These are phyloP conservation scores for Acacia confusa DNA, from an alignment of 306 rosid genomes.

Conservation along the genomic window DNA sequence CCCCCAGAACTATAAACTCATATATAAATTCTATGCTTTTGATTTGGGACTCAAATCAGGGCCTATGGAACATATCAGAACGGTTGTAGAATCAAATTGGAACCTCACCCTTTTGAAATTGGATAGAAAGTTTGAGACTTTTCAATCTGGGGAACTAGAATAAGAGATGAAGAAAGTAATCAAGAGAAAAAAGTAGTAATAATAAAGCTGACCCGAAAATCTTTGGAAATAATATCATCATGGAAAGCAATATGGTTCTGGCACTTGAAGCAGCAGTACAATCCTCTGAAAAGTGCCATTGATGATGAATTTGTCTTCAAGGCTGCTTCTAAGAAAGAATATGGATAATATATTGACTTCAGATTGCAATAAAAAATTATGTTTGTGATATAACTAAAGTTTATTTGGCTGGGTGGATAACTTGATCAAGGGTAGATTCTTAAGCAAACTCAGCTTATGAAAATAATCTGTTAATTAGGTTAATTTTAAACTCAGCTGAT, in stretches of 20 bases:
- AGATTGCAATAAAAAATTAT: not conserved
- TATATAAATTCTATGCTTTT: not conserved
- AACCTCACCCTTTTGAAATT: not conserved
- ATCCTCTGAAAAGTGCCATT: constrained; percentile 49
- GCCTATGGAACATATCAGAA: not conserved
- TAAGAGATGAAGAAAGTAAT: constrained; percentile 27
- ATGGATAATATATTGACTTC: not conserved
- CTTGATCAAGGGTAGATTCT: not conserved
- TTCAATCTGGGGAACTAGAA: constrained; percentile 6
- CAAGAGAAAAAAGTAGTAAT: not conserved
- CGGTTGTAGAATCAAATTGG: not conserved
- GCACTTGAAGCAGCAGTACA: constrained; percentile 76
- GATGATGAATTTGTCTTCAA: constrained; percentile 36
- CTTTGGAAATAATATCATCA: constrained; percentile 69
- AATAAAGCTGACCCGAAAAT: constrained; percentile 55
- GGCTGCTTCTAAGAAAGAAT: constrained; percentile 10
- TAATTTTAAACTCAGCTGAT: not conserved
- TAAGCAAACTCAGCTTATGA: not conserved
- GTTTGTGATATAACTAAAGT: not conserved
- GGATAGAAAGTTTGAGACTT: constrained; percentile 16
- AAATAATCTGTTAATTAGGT: not conserved
- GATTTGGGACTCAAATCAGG: not conserved
- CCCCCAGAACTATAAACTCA: not conserved
- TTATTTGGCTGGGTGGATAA: not conserved
- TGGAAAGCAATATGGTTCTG: constrained; percentile 59